These are phyloP conservation scores for Cubamyces lactineus DNA, from an alignment of 768 basidiomycete species.

Conservation along the genomic window DNA sequence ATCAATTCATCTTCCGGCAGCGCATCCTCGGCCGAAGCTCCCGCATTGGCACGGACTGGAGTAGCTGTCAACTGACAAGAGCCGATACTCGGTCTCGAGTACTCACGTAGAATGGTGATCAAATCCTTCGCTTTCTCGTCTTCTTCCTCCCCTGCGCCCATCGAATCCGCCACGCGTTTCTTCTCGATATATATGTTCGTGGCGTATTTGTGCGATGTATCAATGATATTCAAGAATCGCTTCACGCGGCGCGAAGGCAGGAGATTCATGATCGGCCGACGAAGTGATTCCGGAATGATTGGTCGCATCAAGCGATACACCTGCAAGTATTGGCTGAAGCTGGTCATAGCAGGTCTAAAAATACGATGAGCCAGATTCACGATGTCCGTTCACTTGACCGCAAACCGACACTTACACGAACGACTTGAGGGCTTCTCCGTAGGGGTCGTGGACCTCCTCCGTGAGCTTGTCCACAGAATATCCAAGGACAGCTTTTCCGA, in stretches of 20 bases:
- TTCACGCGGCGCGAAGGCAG: conserved; percentile 41
- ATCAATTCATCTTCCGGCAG: conserved; percentile 21
- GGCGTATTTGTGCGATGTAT: conserved; percentile 41
- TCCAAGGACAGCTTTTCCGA: conserved; percentile 30
- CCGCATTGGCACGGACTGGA: conserved; percentile 17
- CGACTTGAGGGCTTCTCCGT: conserved; percentile 29
- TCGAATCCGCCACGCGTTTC: conserved; percentile 34
- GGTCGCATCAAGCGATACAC: conserved; percentile 10
- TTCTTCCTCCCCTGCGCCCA: neutral
- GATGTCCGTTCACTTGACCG: neutral
- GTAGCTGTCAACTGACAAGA: neutral
- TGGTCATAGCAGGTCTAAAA: neutral
- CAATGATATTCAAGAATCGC: conserved; percentile 38
- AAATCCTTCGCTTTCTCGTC: conserved; percentile 1
- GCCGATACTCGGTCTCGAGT: neutral
- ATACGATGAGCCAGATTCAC: neutral
- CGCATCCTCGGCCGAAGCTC: conserved; percentile 5
- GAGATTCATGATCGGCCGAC: conserved; percentile 38
- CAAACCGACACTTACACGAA: conserved; percentile 15
- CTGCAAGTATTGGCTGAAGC: neutral
- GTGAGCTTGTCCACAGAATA: conserved; percentile 30
- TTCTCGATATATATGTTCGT: conserved; percentile 42
- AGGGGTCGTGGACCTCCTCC: conserved; percentile 22
- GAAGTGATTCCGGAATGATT: conserved; percentile 31
- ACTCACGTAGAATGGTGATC: neutral